These are phyloP conservation scores for Pseudozyma hubeiensis DNA, from an alignment of 1,284 basidiomycete genomes.

Conservation along the genomic window DNA sequence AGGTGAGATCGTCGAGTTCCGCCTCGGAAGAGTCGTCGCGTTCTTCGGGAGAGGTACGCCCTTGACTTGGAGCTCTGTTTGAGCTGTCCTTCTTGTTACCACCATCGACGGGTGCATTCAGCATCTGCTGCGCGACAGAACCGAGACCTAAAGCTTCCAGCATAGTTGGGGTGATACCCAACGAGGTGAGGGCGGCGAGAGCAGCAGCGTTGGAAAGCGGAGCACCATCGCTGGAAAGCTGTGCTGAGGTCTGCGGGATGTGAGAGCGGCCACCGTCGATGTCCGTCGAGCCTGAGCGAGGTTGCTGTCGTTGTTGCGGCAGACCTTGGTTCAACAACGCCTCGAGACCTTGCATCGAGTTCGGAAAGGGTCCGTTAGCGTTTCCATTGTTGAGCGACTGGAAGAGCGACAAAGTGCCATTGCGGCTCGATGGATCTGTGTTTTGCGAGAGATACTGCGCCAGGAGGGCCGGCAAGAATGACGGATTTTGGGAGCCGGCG, in stretches of 20 bases:
- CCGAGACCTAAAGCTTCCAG: conserved; percentile 45
- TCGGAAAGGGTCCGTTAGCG: conserved; percentile 13
- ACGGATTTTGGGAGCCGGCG: conserved; percentile 14
- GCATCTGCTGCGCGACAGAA: conserved; percentile 43
- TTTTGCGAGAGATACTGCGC: conserved; percentile 48
- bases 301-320: conserved; percentile 20
- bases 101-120: conserved; percentile 23
- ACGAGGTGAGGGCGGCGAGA: conserved; percentile 34
- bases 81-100: conserved; percentile 8
- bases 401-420: conserved; percentile 38
- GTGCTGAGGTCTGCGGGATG: conserved; percentile 9
- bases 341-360: conserved; percentile 28
- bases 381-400: conserved; percentile 31
- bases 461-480: conserved; percentile 40
- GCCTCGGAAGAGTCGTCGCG: conserved; percentile 23
- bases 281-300: conserved; percentile 15
- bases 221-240: conserved; percentile 22
- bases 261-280: conserved; percentile 13
- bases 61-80: conserved; percentile 3
- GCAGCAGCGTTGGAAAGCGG: conserved; percentile 40
- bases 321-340: conserved; percentile 25
- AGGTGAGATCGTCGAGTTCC: conserved; percentile 12
- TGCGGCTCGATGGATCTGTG: conserved; percentile 20
- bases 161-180: conserved; percentile 42
- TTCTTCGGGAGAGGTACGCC: conserved; percentile 10